A percentile compares a stretch with the other conserved stretches of the same genome.
Conservation (phyloP, 768 basidiomycete species). For the Lactifluus echinatus region DNA sequence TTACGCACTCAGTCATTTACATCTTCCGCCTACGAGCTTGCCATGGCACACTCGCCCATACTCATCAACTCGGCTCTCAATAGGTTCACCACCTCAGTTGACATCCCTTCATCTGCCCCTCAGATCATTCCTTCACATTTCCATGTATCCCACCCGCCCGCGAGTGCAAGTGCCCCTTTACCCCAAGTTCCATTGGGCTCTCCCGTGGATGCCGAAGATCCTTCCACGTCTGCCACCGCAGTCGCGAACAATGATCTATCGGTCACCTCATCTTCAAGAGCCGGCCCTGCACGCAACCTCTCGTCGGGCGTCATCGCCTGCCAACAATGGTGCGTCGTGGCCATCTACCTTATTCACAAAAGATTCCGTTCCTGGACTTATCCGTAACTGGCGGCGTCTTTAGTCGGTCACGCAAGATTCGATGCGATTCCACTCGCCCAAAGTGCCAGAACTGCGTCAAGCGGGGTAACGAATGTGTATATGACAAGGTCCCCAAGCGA, state of each 20-base stretch:
- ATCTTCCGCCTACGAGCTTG: slow-evolving; percentile 18
- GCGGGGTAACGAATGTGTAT: slow-evolving; percentile 68
- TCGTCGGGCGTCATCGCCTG: slow-evolving; percentile 74
- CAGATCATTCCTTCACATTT: slow-evolving; percentile 17
- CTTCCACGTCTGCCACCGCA: slow-evolving; percentile 15
- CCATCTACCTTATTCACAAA: slow-evolving; percentile 29
- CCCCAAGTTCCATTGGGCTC: not conserved
- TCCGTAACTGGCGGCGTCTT: slow-evolving; percentile 21
- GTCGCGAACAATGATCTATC: slow-evolving; percentile 14
- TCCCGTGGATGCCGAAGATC: slow-evolving; percentile 10
- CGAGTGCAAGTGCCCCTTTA: not conserved
- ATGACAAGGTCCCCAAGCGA: slow-evolving; percentile 72
- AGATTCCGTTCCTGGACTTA: slow-evolving; percentile 12
- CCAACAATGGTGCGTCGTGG: slow-evolving; percentile 67
- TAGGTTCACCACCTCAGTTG: slow-evolving; percentile 6
- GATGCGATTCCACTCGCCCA: slow-evolving; percentile 77
- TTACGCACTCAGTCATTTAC: slow-evolving; percentile 18
- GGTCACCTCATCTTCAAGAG: slow-evolving; percentile 26
- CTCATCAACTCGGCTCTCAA: slow-evolving; percentile 14
- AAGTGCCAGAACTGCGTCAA: slow-evolving; percentile 76
- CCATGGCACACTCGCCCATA: slow-evolving; percentile 11
- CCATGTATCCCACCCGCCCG: slow-evolving; percentile 4
- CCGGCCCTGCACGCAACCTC: slow-evolving; percentile 37
- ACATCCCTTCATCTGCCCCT: not conserved
- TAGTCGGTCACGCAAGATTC: slow-evolving; percentile 79